phyloP scores from a whole-genome alignment of 306 rosid genomes.

The Morella rubra region DNA sequence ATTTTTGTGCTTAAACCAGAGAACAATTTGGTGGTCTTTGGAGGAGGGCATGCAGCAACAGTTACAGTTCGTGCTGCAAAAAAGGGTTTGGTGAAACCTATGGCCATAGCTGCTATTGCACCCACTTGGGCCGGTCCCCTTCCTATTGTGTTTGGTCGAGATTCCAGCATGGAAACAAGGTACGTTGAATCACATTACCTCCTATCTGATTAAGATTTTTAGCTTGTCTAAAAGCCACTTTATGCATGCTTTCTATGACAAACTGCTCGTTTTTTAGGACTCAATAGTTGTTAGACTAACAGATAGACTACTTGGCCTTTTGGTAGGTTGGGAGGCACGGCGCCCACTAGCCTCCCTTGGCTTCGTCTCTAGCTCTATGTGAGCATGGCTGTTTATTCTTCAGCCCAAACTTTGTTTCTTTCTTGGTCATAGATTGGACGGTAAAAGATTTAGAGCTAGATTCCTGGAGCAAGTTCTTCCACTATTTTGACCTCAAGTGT shows the following conservation, averaged over 20 bases:
- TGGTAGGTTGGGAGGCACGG: too few species aligned
- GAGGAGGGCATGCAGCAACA: conserved; percentile 94
- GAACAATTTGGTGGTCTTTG: conserved; percentile 68
- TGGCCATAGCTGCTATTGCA: conserved; percentile 86
- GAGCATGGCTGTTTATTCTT: not conserved
- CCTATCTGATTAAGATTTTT: conserved; percentile 2
- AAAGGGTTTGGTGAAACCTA: conserved; percentile 73
- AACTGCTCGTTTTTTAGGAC: too few species aligned
- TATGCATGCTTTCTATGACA: not conserved
- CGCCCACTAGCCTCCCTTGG: too few species aligned
- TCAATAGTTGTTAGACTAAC: too few species aligned
- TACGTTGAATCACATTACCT: conserved; percentile 29
- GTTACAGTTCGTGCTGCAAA: conserved; percentile 72
- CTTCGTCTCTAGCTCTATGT: not conserved
- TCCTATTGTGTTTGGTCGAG: conserved; percentile 93
- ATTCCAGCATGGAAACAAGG: conserved; percentile 92
- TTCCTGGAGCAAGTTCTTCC: conserved; percentile 3
- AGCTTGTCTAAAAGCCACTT: not conserved
- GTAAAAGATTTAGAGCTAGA: not conserved
- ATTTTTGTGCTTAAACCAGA: conserved; percentile 38
- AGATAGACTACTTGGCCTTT: too few species aligned
- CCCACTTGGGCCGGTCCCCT: conserved; percentile 99
- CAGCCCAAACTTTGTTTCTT: not conserved
- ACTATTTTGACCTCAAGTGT: not conserved
- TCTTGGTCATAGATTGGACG: not conserved